Conservation (phyloP, 345 rosid species). For the Nasturtium officinale region DNA sequence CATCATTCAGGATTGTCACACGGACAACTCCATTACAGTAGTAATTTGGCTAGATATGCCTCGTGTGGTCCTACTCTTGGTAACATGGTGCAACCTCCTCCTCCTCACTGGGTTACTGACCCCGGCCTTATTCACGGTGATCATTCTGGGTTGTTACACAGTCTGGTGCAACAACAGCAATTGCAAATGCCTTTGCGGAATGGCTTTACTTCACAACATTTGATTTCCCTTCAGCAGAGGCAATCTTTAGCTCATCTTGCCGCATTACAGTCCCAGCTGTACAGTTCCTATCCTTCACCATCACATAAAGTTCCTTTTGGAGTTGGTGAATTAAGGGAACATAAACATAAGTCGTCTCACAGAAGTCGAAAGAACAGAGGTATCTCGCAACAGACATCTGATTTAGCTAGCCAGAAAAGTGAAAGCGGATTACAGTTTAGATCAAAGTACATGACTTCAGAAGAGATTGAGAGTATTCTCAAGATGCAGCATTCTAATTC, state of each 20-base stretch:
- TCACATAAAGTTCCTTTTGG: conserved; percentile 63
- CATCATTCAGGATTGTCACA: conserved; percentile 65
- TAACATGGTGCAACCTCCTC: conserved; percentile 64
- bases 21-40: conserved; percentile 61
- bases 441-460: conserved; percentile 93
- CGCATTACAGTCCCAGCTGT: conserved; percentile 70
- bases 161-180: conserved; percentile 60
- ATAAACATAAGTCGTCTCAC: conserved; percentile 68
- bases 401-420: conserved; percentile 75
- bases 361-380: conserved; percentile 63
- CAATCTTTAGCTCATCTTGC: conserved; percentile 76
- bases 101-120: conserved; percentile 73
- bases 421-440: conserved; percentile 73
- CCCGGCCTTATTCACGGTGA: conserved; percentile 74
- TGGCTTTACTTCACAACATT: conserved; percentile 63
- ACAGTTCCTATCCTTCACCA: conserved; percentile 59
- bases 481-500: conserved; percentile 94
- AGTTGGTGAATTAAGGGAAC: conserved; percentile 63
- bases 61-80: conserved; percentile 73
- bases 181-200: conserved; percentile 62
- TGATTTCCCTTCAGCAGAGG: conserved; percentile 65
- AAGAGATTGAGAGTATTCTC: conserved; percentile 93
- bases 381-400: conserved; percentile 72
- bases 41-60: conserved; percentile 61
- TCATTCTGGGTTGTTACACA: conserved; percentile 64